phyloP scores from a whole-genome alignment of 2,329 filamentous ascomycete genomes.

The Thelonectria blattea region DNA sequence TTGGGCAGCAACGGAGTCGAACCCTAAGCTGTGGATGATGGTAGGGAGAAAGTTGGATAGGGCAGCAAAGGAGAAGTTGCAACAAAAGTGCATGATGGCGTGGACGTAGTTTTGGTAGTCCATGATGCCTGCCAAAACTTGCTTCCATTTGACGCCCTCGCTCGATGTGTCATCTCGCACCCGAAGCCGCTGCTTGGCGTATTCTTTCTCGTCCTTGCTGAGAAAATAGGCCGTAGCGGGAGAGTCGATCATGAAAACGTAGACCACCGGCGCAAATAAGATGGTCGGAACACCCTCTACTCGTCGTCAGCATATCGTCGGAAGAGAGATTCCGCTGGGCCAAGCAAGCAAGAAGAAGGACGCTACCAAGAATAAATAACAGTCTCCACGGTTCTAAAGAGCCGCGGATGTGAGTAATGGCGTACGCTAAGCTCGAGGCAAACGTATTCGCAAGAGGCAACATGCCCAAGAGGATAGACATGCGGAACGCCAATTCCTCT shows the following conservation, averaged over 20 bases:
- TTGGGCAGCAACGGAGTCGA: constrained; percentile 20
- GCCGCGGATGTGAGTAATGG: constrained; percentile 17
- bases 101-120: constrained; percentile 24
- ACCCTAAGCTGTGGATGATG: constrained; percentile 22
- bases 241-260: constrained; percentile 20
- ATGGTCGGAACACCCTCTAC: constrained; percentile 22
- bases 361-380: background rate
- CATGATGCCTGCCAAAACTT: constrained; percentile 15
- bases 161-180: constrained; percentile 19
- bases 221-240: constrained; percentile 17
- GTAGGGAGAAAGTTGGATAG: constrained; percentile 26
- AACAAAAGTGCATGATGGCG: constrained; percentile 22
- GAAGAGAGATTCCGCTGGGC: background rate
- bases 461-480: constrained; percentile 26
- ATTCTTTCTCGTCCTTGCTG: constrained; percentile 13
- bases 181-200: constrained; percentile 18
- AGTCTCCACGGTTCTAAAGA: constrained; percentile 25
- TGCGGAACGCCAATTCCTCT: constrained; percentile 16
- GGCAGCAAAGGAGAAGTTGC: constrained; percentile 24
- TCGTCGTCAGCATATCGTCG: background rate
- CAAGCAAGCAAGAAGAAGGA: background rate
- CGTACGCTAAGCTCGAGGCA: constrained; percentile 25
- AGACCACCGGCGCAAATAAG: constrained; percentile 9
- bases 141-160: constrained; percentile 16
- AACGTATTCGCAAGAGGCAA: constrained; percentile 25